These are phyloP conservation scores for Lipomyces spencermartinsiae DNA, from an alignment of 805 yeast species.

Conservation along the genomic window DNA sequence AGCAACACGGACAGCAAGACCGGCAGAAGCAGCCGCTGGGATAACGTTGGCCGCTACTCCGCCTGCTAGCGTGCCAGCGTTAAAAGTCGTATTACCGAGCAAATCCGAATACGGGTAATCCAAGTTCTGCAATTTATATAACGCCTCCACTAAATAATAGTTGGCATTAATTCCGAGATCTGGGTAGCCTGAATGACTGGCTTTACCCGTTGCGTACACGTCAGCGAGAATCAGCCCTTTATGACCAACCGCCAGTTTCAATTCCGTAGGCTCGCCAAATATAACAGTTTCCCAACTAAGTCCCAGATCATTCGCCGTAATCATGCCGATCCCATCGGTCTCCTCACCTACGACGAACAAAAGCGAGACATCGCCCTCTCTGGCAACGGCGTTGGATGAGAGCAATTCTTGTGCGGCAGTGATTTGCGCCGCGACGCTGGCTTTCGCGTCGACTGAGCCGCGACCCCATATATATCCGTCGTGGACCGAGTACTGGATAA, in stretches of 20 bases:
- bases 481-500: conserved; percentile 54
- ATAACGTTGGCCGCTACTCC: conserved; percentile 74
- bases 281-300: conserved; percentile 63
- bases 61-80: conserved; percentile 62
- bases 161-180: conserved; percentile 69
- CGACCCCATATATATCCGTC: conserved; percentile 65
- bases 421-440: conserved; percentile 68
- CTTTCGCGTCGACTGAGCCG: conserved; percentile 76
- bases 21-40: conserved; percentile 63
- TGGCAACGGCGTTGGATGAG: conserved; percentile 46
- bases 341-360: conserved; percentile 77
- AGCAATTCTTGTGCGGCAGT: conserved; percentile 59
- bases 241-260: conserved; percentile 71
- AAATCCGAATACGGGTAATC: conserved; percentile 58
- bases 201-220: conserved; percentile 31
- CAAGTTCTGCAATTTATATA: conserved; percentile 53
- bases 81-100: conserved; percentile 67
- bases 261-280: conserved; percentile 79
- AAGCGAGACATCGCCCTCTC: conserved; percentile 64
- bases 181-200: conserved; percentile 70
- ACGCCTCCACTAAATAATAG: conserved; percentile 58
- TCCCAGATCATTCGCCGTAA: conserved; percentile 51
- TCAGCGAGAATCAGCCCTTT: conserved; percentile 46
- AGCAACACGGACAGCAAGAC: conserved; percentile 61
- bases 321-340: conserved; percentile 69